phyloP scores from a whole-genome alignment of 2,329 filamentous ascomycete genomes.

The Colletotrichum lentis region DNA sequence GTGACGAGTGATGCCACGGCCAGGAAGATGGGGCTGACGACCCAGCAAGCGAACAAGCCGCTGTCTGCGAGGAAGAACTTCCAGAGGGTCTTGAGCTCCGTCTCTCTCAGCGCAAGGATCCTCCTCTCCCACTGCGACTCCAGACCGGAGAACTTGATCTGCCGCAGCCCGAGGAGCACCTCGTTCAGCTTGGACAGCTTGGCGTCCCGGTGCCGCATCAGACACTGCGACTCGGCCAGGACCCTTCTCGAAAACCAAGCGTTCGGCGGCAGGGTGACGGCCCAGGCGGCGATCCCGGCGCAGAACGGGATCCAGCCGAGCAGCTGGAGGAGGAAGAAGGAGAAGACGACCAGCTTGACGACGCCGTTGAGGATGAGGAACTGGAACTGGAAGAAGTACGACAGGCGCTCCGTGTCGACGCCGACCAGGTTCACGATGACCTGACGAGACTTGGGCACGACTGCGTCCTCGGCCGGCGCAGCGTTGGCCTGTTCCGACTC shows the following conservation, averaged over 20 bases:
- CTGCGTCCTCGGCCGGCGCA: slow-evolving; percentile 56
- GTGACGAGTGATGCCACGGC: slow-evolving; percentile 74
- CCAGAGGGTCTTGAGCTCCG: slow-evolving; percentile 74
- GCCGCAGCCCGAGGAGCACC: slow-evolving; percentile 78
- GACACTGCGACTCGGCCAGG: slow-evolving; percentile 71
- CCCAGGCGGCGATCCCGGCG: slow-evolving; percentile 70
- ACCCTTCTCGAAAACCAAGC: slow-evolving; percentile 50
- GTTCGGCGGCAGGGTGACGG: slow-evolving; percentile 54
- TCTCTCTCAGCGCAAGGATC: slow-evolving; percentile 68
- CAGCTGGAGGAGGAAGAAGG: slow-evolving; percentile 71
- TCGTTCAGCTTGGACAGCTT: slow-evolving; percentile 81
- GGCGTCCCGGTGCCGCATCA: slow-evolving; percentile 79
- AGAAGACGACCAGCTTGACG: slow-evolving; percentile 71
- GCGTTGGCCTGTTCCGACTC: slow-evolving; percentile 57
- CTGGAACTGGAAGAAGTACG: slow-evolving; percentile 73
- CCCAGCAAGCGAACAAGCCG: slow-evolving; percentile 72
- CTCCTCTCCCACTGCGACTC: slow-evolving; percentile 80
- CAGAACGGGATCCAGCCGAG: slow-evolving; percentile 76
- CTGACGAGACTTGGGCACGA: slow-evolving; percentile 62
- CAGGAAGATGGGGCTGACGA: slow-evolving; percentile 76
- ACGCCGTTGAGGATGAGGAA: slow-evolving; percentile 69
- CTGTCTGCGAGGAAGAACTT: slow-evolving; percentile 70
- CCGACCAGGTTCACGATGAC: slow-evolving; percentile 80
- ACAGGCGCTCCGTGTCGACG: slow-evolving; percentile 75
- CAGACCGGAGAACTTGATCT: slow-evolving; percentile 84